Evolutionary conservation across 768 basidiomycete genomes (phyloP).

Genomic region (Lactarius hengduanensis): DNA sequence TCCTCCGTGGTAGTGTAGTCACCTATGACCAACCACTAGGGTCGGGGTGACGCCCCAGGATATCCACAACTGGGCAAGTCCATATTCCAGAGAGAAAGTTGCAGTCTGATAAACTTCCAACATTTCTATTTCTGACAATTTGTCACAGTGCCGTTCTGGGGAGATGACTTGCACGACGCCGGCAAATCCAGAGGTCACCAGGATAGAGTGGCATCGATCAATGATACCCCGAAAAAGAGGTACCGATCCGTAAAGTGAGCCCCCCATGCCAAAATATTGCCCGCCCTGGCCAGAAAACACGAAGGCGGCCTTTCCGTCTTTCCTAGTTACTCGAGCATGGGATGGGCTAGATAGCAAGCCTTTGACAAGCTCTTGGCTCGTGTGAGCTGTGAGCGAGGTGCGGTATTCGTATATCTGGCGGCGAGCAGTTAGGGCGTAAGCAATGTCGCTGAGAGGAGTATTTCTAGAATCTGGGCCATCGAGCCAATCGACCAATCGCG

Average conservation of each 20-base stretch:
- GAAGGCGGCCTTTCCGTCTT: constrained; percentile 47
- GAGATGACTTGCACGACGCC: constrained; percentile 45
- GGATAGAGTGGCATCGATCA: constrained; percentile 55
- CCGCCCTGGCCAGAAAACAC: constrained; percentile 76
- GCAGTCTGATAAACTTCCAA: constrained; percentile 52
- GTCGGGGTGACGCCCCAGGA: constrained; percentile 63
- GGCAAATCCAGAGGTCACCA: constrained; percentile 49
- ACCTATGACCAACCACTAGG: constrained; percentile 77
- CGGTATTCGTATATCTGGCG: constrained; percentile 56
- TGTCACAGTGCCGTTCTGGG: constrained; percentile 31
- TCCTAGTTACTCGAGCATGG: constrained; percentile 37
- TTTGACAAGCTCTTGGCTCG: constrained; percentile 46
- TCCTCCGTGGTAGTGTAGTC: constrained; percentile 26
- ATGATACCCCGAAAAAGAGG: constrained; percentile 50
- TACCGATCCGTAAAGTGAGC: constrained; percentile 50
- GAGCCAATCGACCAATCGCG: constrained; percentile 50
- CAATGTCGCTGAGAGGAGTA: constrained; percentile 47
- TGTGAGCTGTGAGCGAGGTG: constrained; percentile 47
- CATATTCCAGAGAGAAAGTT: constrained; percentile 61
- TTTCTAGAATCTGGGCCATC: constrained; percentile 32
- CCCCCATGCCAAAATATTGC: constrained; percentile 66
- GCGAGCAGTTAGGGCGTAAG: constrained; percentile 68
- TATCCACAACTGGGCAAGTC: constrained; percentile 61
- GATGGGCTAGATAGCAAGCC: constrained; percentile 41
- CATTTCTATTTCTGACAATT: constrained; percentile 36